Evolutionary conservation across 768 basidiomycete species (phyloP).

Genomic region (Mrakia gelida): DNA sequence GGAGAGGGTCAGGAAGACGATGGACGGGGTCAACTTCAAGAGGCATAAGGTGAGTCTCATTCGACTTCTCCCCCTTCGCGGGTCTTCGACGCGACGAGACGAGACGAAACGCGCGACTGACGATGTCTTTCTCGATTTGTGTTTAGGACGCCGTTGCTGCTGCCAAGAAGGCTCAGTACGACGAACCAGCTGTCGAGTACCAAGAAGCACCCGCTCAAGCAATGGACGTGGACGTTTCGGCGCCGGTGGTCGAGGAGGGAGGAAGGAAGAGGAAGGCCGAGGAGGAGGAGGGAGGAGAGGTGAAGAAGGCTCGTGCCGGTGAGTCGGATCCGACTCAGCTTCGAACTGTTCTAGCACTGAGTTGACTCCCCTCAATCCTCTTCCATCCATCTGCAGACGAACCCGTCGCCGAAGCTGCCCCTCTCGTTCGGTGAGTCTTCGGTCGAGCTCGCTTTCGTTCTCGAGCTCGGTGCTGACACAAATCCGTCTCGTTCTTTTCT

Average conservation of each 20-base stretch:
- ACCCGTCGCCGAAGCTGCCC: not conserved
- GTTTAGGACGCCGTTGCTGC: slow-evolving; percentile 19
- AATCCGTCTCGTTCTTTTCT: not conserved
- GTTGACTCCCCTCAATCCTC: too few relatives aligned
- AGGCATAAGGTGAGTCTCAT: slow-evolving; percentile 60
- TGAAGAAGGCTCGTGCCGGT: slow-evolving; percentile 31
- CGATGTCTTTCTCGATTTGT: not conserved
- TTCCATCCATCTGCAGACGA: not conserved
- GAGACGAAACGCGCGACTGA: not conserved
- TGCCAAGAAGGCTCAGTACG: slow-evolving; percentile 17
- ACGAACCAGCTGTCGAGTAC: slow-evolving; percentile 50
- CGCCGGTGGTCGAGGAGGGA: slow-evolving; percentile 36
- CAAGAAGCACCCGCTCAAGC: slow-evolving; percentile 45
- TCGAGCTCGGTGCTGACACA: not conserved
- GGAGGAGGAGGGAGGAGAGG: slow-evolving; percentile 50
- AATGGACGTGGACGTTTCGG: slow-evolving; percentile 21
- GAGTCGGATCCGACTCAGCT: not conserved
- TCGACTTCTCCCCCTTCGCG: not conserved
- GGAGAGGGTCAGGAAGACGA: slow-evolving; percentile 36
- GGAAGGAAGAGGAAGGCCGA: slow-evolving; percentile 58
- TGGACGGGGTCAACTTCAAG: slow-evolving; percentile 60
- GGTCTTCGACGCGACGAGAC: too few relatives aligned
- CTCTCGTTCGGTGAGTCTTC: slow-evolving; percentile 23
- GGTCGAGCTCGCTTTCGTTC: not conserved
- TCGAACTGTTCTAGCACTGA: not conserved